Evolutionary conservation across 2,329 filamentous ascomycete species (phyloP).

Genomic region (Aspergillus pseudotamarii): DNA sequence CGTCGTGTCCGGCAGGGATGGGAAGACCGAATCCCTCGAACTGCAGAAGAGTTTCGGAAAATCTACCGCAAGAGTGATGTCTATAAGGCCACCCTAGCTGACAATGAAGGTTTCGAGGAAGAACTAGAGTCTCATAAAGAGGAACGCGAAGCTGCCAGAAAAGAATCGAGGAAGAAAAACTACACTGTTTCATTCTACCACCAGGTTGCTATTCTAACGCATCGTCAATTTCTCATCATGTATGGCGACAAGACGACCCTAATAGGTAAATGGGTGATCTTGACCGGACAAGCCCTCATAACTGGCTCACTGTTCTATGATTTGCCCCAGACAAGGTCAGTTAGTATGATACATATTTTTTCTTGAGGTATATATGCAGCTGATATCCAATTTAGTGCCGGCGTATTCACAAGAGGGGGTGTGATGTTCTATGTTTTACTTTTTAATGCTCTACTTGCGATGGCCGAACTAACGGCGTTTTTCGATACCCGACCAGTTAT

Average conservation of each 20-base stretch:
- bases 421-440: conserved; percentile 65
- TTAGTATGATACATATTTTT: background rate
- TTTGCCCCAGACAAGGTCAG: conserved; percentile 51
- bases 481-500: conserved; percentile 67
- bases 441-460: conserved; percentile 64
- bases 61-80: conserved; percentile 53
- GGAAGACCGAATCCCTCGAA: conserved; percentile 49
- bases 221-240: conserved; percentile 57
- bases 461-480: conserved; percentile 63
- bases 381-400: conserved; percentile 38
- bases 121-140: conserved; percentile 46
- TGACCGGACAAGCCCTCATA: conserved; percentile 50
- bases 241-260: conserved; percentile 56
- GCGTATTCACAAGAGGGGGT: conserved; percentile 63
- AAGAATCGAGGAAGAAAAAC: conserved; percentile 51
- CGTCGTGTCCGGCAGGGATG: conserved; percentile 46
- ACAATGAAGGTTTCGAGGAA: conserved; percentile 58
- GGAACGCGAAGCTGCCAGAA: conserved; percentile 44
- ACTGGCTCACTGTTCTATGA: conserved; percentile 57
- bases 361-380: no score
- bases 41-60: conserved; percentile 56
- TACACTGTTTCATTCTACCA: conserved; percentile 56
- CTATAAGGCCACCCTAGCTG: conserved; percentile 46
- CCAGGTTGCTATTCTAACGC: conserved; percentile 58
- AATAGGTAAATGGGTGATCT: conserved; percentile 54